These are phyloP conservation scores for Leishmania gerbilli DNA, from an alignment of 208 protist genomes.

Conservation along the genomic window DNA sequence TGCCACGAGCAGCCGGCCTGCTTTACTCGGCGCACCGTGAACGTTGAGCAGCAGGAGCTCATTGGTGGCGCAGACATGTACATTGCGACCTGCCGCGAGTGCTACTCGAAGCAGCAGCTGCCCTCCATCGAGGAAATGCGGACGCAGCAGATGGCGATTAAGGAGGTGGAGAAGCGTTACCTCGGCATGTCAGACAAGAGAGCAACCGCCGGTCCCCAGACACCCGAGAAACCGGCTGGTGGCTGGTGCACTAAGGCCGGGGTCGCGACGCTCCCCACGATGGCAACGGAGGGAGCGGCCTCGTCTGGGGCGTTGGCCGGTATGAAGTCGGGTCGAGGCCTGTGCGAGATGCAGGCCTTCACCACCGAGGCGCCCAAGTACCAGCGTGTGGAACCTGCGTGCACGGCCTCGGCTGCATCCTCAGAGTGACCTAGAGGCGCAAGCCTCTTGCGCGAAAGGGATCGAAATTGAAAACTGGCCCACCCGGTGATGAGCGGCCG, in stretches of 20 bases:
- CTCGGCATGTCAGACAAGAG: slow-evolving; percentile 13
- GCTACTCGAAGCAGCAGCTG: slow-evolving; percentile 49
- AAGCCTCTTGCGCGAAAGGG: background rate
- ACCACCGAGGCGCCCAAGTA: background rate
- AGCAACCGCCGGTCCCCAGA: background rate
- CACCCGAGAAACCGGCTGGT: slow-evolving; percentile 27
- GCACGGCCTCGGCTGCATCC: background rate
- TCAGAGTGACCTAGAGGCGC: background rate
- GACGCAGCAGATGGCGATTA: slow-evolving; percentile 27
- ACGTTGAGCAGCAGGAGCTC: slow-evolving; percentile 70
- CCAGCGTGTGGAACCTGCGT: background rate
- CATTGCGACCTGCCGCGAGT: slow-evolving; percentile 90
- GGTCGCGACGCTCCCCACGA: slow-evolving; percentile 8
- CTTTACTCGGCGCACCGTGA: slow-evolving; percentile 87
- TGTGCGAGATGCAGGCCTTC: background rate
- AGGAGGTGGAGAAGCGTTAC: slow-evolving; percentile 38
- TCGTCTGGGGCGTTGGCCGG: too few relatives aligned
- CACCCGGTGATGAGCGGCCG: background rate
- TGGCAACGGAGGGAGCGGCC: background rate
- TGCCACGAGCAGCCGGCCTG: slow-evolving; percentile 78
- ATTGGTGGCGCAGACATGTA: slow-evolving; percentile 96
- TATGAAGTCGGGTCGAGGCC: background rate
- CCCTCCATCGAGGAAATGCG: slow-evolving; percentile 36
- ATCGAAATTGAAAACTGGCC: too few relatives aligned
- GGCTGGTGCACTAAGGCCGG: background rate